Percentiles rank a stretch among this genome's conserved stretches.
Conservation (phyloP, 108 stramenopile genomes). For the Conticribra guillardii region DNA sequence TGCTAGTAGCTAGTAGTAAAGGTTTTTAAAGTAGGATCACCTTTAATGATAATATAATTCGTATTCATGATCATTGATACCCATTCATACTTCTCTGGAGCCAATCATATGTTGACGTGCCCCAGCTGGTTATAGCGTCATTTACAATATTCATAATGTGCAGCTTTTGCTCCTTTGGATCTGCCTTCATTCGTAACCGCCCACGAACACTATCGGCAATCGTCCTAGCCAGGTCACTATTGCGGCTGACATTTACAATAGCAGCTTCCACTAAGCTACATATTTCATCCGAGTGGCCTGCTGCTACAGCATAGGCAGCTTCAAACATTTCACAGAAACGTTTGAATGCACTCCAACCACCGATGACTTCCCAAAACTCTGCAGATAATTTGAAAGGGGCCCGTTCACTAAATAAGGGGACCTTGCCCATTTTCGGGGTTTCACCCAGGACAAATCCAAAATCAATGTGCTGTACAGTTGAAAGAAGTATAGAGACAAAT, state of each 20-base stretch:
- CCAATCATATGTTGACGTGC: constrained; percentile 89
- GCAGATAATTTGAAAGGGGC: constrained; percentile 94
- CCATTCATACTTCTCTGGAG: constrained; percentile 92
- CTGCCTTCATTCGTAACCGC: constrained; percentile 77
- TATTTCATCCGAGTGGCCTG: constrained; percentile 80
- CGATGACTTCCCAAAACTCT: constrained; percentile 93
- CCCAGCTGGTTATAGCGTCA: constrained; percentile 84
- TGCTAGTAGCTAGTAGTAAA: background rate
- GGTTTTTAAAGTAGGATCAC: background rate
- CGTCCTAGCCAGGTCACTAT: constrained; percentile 58
- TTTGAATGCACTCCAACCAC: constrained; percentile 86
- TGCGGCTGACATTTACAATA: constrained; percentile 74
- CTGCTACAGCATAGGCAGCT: constrained; percentile 76
- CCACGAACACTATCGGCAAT: constrained; percentile 74
- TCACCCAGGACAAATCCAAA: constrained; percentile 97
- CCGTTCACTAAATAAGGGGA: constrained; percentile 87
- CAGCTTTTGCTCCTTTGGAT: constrained; percentile 69
- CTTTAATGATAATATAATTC: background rate
- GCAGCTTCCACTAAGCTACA: constrained; percentile 78
- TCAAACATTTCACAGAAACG: constrained; percentile 90
- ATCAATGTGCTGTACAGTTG: constrained; percentile 85
- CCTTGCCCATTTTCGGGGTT: constrained; percentile 91
- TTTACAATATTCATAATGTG: constrained; percentile 88
- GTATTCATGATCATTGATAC: constrained; percentile 63
- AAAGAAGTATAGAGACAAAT: constrained; percentile 39